Base-by-base conservation (phyloP, 2,329 filamentous ascomycete genomes). In the Penicillium sp. region DNA sequence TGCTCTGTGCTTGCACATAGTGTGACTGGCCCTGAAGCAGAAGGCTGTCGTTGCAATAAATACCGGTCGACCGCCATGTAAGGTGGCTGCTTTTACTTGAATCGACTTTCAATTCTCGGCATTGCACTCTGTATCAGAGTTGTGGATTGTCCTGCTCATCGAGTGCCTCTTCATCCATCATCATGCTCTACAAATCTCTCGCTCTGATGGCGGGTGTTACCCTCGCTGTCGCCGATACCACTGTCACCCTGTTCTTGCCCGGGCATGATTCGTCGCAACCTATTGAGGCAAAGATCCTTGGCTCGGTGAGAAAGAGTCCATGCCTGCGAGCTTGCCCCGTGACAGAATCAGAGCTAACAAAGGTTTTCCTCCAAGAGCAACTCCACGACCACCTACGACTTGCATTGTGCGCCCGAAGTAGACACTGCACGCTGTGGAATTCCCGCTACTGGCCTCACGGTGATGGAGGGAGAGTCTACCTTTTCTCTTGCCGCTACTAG, bases 311-410 rank as follows among this genome's bases (percentile, higher is more conserved):
- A 11, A 5, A 32, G 7, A 32, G 8, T 11, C 29, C 18, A 18
- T 3, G 18, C 3, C 18, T 18, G 18, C 18, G 18, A 18, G 18
- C 18, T 18, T 32, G 11, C 29, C 29, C 5, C 29, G 11, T 28
- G 3, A 12, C n/a, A 11, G 3, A 28, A 26, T 38, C n/a, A n/a
- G n/a, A 8, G 29, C 40, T 44, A 18, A 39, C 39, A 18, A 18
- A 18, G 3, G 1, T 18, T 24, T 25, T 1, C n/a, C 32, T 39
- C 13, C 18, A 7, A 61, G 58, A 48, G 39, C 37, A 52, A 36
- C 32, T 32, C 51, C 4, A 39, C 47, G 42, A 61, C 57, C 4
- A 57, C 55, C 43, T 61, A 61, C 41, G 25, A 48, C 24, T 32
- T 60, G 36, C 37, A 55, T 27, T 60, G 57, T 39, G 43, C 51